Conservation (phyloP, 2,329 filamentous ascomycete genomes). For the Alternaria sp. region DNA sequence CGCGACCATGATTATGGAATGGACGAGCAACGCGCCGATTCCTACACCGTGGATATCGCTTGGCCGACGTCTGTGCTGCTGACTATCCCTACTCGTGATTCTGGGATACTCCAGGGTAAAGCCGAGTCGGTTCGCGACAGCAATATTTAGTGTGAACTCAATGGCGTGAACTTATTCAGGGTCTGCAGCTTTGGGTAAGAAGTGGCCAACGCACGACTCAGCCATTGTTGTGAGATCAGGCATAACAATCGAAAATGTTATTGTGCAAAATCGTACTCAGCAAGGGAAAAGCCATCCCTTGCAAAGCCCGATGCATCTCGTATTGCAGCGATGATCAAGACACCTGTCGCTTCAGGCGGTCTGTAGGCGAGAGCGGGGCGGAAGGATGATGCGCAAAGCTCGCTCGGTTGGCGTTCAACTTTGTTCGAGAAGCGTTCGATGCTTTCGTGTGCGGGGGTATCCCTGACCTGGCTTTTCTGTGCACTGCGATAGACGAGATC, state of each 20-base stretch:
- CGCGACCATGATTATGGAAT: neutral
- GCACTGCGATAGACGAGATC: constrained; percentile 21
- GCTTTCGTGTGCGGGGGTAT: constrained; percentile 25
- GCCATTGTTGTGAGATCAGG: neutral
- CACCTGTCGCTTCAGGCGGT: neutral
- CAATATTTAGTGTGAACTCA: constrained; percentile 3
- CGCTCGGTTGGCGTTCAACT: constrained; percentile 32
- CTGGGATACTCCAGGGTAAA: neutral
- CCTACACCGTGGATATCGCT: neutral
- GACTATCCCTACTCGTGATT: neutral
- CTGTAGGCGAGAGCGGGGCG: constrained; percentile 20
- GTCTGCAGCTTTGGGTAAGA: neutral
- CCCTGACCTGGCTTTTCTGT: constrained; percentile 24
- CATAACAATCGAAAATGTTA: neutral
- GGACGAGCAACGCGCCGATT: neutral
- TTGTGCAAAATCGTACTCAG: neutral
- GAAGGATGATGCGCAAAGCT: constrained; percentile 22
- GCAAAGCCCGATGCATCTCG: neutral
- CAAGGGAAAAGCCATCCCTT: neutral
- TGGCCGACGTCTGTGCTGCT: neutral
- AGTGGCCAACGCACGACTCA: neutral
- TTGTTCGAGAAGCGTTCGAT: constrained; percentile 31
- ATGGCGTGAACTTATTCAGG: constrained; percentile 5
- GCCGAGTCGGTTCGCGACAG: constrained; percentile 1
- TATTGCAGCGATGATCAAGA: neutral